Conservation (phyloP, 176 grass and related monocot species). For the Coix lacrymajobi region DNA sequence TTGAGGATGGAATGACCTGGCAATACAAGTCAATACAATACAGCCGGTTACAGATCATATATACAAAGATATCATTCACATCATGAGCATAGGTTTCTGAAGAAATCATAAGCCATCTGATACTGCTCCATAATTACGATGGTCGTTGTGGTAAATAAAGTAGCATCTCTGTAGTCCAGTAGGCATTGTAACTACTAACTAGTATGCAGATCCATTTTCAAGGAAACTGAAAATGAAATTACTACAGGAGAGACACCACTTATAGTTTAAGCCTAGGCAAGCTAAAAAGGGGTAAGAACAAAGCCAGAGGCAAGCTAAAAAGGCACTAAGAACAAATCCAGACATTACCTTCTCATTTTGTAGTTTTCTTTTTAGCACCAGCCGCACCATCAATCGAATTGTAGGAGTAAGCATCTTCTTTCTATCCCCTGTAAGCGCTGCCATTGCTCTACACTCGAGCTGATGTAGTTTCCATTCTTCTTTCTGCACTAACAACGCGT, state of each 20-base stretch:
- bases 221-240: neutral
- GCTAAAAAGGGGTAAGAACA: neutral
- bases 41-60: neutral
- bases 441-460: slow-evolving; percentile 57
- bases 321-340: neutral
- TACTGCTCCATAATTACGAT: neutral
- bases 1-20: slow-evolving; percentile 68
- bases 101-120: neutral
- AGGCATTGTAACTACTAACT: neutral
- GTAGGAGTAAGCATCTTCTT: slow-evolving; percentile 79
- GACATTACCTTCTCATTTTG: slow-evolving; percentile 58
- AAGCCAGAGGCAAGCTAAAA: neutral
- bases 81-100: neutral
- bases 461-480: slow-evolving; percentile 85
- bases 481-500: slow-evolving; percentile 39
- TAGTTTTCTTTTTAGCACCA: slow-evolving; percentile 58
- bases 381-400: slow-evolving; percentile 64
- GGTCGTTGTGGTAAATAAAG: neutral
- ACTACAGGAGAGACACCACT: neutral
- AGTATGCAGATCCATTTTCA: neutral
- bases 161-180: neutral
- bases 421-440: slow-evolving; percentile 53
- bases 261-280: neutral
- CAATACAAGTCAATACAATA: slow-evolving; percentile 29
- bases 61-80: neutral